These are phyloP conservation scores for Ganoderma lingzhi DNA, from an alignment of 1,284 basidiomycete species.

Conservation along the genomic window DNA sequence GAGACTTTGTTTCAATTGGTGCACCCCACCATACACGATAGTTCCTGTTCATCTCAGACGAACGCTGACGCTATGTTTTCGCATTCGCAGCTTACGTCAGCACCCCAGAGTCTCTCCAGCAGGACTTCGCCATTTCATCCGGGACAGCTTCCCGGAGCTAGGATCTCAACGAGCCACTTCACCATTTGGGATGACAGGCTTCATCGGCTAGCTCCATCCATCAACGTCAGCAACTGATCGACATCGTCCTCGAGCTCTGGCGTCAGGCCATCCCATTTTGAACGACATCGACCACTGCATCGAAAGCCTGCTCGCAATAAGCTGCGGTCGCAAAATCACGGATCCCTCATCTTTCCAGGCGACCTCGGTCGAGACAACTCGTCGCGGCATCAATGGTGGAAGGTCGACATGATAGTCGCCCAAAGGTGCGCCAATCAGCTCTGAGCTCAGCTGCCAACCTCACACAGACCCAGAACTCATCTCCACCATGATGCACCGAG, in stretches of 20 bases:
- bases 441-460: too few relatives aligned
- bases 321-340: too few relatives aligned
- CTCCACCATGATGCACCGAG: conserved; percentile 69
- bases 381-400: conserved; percentile 66
- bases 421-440: conserved; percentile 63
- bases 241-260: conserved; percentile 59
- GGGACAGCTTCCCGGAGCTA: conserved; percentile 45
- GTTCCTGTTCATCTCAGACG: background rate
- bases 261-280: conserved; percentile 78
- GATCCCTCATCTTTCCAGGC: conserved; percentile 73
- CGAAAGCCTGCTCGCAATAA: too few relatives aligned
- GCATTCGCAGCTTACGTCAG: conserved; percentile 21
- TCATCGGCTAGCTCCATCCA: conserved; percentile 73
- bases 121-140: conserved; percentile 60
- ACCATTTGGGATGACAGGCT: conserved; percentile 80
- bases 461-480: too few relatives aligned
- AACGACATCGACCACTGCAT: conserved; percentile 65
- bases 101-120: conserved; percentile 49
- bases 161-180: conserved; percentile 47
- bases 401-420: conserved; percentile 75
- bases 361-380: conserved; percentile 59
- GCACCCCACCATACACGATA: conserved; percentile 17
- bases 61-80: conserved; percentile 1
- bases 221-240: conserved; percentile 64
- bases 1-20: conserved; percentile 76